Base-by-base conservation (phyloP, 345 rosid species). In the Barbarea vulgaris region DNA sequence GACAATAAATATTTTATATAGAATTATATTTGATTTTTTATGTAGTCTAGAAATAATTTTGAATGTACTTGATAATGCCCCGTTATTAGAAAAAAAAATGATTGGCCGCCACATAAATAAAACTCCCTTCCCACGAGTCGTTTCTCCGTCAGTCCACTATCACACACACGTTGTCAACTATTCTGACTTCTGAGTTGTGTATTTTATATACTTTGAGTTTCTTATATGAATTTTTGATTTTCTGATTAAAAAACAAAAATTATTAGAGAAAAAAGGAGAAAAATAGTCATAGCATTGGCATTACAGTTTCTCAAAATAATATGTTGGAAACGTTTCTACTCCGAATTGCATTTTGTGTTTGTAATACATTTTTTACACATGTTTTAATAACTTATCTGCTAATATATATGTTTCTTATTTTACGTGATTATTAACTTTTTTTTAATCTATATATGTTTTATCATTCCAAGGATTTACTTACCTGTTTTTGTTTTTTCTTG, bases 111-210 rank as follows among this genome's bases (percentile, higher is more conserved):
- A 36, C 47, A 60, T 13, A 13, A 60, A 21, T 13, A 37, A 37
- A 37, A 52, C 37, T 10, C n/a, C 27, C 53, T 25, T 63, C 53
- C 36, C 68, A 63, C 68, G 68, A 60, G 65, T 37, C 31, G 48
- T 60, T 60, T 37, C 31, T n/a, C 21, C 19, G 65, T 60, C 65
- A 37, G 31, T 60, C 28, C 19, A 60, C 31, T 60, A 22, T 60
- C 64, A 34, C 30, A 37, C 48, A 22, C 53, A 5, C 68, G 51
- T 25, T 63, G 37, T 44, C 68, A 63, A n/a, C n/a, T 44, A 63
- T 25, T 25, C 19, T 25, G 15, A 63, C 42, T 25, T 25, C 19
- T 25, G 15, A 63, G 53, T 62, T 8, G 22, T 57, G 7, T 11
- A 7, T 31, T 9, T 9, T 37, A 56, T 10, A 19, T 30, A 39